A percentile compares a stretch with the other conserved stretches of the same genome.
phyloP scores from a whole-genome alignment of 1,284 basidiomycete species.

The Ganoderma sinense region DNA sequence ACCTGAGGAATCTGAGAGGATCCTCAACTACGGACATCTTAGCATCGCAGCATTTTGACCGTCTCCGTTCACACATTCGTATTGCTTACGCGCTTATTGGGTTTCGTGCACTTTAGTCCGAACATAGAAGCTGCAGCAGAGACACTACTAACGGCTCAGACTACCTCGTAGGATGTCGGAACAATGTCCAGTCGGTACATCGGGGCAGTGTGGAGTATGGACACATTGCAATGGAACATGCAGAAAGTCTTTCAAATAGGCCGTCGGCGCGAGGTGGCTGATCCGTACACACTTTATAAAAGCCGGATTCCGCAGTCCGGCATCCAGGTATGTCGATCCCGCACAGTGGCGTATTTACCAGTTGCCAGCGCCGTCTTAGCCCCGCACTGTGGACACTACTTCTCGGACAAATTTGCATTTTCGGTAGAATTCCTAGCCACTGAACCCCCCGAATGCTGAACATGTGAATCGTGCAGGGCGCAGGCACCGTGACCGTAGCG shows the following conservation, averaged over 20 bases:
- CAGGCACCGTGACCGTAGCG: background rate
- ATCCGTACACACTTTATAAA: background rate
- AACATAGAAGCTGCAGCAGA: slow-evolving; percentile 86
- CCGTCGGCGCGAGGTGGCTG: background rate
- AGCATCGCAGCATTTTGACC: background rate
- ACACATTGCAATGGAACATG: background rate
- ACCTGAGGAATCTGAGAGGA: background rate
- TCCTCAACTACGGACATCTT: background rate
- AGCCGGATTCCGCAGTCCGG: background rate
- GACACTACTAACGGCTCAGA: slow-evolving; percentile 58
- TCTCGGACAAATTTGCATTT: background rate
- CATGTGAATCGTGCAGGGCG: background rate
- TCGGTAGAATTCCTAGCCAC: background rate
- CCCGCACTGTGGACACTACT: background rate
- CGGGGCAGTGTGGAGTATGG: background rate
- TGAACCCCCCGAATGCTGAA: background rate
- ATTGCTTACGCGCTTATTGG: slow-evolving; percentile 3
- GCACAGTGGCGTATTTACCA: background rate
- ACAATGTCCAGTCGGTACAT: background rate
- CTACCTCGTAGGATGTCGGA: slow-evolving; percentile 16
- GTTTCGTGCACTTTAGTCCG: slow-evolving; percentile 50
- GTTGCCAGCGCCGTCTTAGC: background rate
- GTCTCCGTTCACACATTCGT: background rate
- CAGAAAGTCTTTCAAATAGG: background rate
- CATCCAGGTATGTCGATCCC: slow-evolving; percentile 4